Conservation (phyloP, 176 grass and related monocot species). For the Olyra latifolia region DNA sequence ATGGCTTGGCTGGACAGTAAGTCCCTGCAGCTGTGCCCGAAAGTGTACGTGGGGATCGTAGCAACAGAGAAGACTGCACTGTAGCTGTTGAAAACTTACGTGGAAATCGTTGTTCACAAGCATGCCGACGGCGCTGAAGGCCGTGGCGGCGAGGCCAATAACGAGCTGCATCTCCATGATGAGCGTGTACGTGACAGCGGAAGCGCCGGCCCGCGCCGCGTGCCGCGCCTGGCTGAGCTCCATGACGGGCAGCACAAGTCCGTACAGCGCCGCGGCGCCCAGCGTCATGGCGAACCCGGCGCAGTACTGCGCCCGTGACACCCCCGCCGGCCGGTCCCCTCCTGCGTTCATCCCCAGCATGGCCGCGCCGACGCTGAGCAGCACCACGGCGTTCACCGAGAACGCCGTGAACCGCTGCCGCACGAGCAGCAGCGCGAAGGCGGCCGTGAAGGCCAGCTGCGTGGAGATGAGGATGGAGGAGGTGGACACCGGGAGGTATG, state of each 20-base stretch:
- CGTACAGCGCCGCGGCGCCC: conserved; percentile 59
- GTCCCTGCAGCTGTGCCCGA: not conserved
- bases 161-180: conserved; percentile 87
- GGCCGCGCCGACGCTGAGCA: conserved; percentile 61
- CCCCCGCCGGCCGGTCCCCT: conserved; percentile 54
- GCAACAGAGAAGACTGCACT: no score
- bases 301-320: conserved; percentile 50
- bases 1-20: no score
- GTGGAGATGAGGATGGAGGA: conserved; percentile 76
- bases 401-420: conserved; percentile 64
- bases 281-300: conserved; percentile 72
- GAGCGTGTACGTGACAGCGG: conserved; percentile 54
- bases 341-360: conserved; percentile 62
- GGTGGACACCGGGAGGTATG: conserved; percentile 80
- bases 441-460: conserved; percentile 81
- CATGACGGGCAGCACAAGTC: conserved; percentile 55
- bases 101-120: conserved; percentile 66
- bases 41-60: no score
- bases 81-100: no score
- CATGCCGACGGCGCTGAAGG: conserved; percentile 67
- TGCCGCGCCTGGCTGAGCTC: conserved; percentile 71
- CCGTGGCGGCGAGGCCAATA: conserved; percentile 60
- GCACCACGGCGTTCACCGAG: conserved; percentile 74
- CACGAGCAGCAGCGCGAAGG: conserved; percentile 71
- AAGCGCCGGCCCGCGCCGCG: conserved; percentile 21